Evolutionary conservation across 768 basidiomycete genomes (phyloP).

Genomic region (Pleurotus tuoliensis): DNA sequence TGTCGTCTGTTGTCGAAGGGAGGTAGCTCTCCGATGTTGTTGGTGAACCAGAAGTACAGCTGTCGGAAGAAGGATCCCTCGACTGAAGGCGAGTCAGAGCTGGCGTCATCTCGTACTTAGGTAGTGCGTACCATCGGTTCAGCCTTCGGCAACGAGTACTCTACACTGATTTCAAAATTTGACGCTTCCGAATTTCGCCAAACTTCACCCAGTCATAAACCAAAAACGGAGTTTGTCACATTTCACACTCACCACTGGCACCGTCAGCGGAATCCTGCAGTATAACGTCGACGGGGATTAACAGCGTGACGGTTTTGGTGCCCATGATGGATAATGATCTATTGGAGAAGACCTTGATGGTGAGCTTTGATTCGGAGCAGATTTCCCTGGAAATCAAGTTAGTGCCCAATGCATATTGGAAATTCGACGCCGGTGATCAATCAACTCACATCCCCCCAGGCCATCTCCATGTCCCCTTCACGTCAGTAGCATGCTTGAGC

Average conservation of each 20-base stretch:
- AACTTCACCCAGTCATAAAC: background rate
- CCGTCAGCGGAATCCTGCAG: background rate
- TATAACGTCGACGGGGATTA: background rate
- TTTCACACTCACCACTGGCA: background rate
- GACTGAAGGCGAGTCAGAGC: background rate
- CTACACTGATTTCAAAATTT: background rate
- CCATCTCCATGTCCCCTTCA: background rate
- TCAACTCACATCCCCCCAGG: background rate
- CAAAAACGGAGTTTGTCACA: no score
- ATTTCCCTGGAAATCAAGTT: background rate
- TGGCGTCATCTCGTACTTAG: background rate
- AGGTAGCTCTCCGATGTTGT: background rate
- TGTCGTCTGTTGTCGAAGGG: conserved; percentile 4
- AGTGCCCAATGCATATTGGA: background rate
- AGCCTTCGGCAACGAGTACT: background rate
- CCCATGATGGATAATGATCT: background rate
- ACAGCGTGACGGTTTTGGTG: background rate
- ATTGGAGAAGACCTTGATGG: background rate
- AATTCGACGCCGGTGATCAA: background rate
- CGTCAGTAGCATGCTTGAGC: background rate
- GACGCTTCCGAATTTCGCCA: background rate
- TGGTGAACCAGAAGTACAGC: background rate
- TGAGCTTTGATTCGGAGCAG: background rate
- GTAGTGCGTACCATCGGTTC: background rate
- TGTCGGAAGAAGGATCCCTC: background rate